Percentiles rank a stretch among this genome's conserved stretches.
Evolutionary conservation across 2,329 filamentous ascomycete genomes (phyloP).

Genomic region (Neonectria hederae): DNA sequence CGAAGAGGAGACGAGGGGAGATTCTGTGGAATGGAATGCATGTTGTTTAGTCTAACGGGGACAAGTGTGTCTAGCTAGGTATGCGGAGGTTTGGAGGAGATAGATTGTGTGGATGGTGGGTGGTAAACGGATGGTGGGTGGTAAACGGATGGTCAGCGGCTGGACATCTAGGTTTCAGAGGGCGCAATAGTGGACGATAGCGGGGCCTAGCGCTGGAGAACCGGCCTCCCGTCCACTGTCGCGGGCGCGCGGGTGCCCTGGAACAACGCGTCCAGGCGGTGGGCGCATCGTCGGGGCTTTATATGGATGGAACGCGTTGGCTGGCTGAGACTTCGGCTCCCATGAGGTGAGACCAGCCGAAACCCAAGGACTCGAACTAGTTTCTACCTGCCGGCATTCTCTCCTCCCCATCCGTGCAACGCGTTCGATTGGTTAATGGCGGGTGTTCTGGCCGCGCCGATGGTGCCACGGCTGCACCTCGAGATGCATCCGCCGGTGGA

Average conservation of each 20-base stretch:
- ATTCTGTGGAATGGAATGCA: background rate
- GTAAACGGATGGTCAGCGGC: background rate
- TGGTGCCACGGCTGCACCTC: constrained; percentile 14
- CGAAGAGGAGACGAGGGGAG: background rate
- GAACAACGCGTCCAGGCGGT: constrained; percentile 15
- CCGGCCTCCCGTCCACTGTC: constrained; percentile 7
- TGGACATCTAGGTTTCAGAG: background rate
- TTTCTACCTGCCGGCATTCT: background rate
- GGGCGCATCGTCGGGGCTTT: constrained; percentile 5
- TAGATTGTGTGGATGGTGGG: background rate
- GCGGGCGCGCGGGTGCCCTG: constrained; percentile 9
- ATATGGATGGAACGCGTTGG: constrained; percentile 7
- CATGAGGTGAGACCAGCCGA: background rate
- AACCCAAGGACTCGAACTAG: background rate
- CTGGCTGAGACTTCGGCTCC: background rate
- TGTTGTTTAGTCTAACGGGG: background rate
- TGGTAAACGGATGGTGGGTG: background rate
- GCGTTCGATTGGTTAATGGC: constrained; percentile 36
- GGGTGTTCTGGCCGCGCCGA: background rate
- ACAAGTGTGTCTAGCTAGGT: background rate
- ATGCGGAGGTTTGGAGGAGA: background rate
- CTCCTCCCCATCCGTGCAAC: constrained; percentile 22
- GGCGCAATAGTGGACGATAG: background rate
- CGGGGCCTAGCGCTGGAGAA: background rate
- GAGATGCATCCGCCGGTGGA: background rate